Evolutionary conservation across 106 monocot genomes (phyloP), one percentile per base, ranked within the genome.

Genomic region (Narthecium ossifragum): DNA sequence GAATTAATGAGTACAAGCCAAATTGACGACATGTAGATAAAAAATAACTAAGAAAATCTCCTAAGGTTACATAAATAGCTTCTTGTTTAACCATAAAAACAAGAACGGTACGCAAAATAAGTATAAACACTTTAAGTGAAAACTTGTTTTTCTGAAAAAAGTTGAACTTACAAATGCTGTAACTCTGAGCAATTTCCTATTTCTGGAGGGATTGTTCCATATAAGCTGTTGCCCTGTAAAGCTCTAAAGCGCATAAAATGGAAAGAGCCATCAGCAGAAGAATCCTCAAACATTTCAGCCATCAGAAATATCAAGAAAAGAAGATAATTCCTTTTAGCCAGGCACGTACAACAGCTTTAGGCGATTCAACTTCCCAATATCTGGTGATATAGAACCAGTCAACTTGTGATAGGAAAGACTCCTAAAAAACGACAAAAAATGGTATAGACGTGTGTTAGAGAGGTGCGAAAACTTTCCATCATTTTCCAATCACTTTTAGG

Each of bases 151-250:
- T 15, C 12, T 15, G 20, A 64, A 26, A 21, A 45, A 46, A 14
- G 20, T 49, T 52, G 31, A 23, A 83, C 96, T 78, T 70, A 96
- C 96, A 96, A 49, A 68, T 62, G 59, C 59, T 96, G 86, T 51
- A 96, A 79, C 49, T 76, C 51, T 17, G 86, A 84, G 72, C 96
- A 96, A 61, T 86, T 90, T 59, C 90, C 90, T 10, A 96, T 41
- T 45, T 86, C 86, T 61, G 84, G 86, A 31, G 96, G 96, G 15
- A 96, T 80, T 13, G 55, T 57, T 65, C 96, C 96, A 79, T 84
- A 96, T 51, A 96, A 79, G 52, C 86, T 80, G 57, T 98, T 96
- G 43, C 83, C 90, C 62, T 84, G 83, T 26, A 96, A 73, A 53
- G 83, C 75, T 76, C 96, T 96, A 73, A 3, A 54, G 65, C 5